Evolutionary conservation across 2,329 filamentous ascomycete genomes (phyloP).

Genomic region (Exophiala sideris): DNA sequence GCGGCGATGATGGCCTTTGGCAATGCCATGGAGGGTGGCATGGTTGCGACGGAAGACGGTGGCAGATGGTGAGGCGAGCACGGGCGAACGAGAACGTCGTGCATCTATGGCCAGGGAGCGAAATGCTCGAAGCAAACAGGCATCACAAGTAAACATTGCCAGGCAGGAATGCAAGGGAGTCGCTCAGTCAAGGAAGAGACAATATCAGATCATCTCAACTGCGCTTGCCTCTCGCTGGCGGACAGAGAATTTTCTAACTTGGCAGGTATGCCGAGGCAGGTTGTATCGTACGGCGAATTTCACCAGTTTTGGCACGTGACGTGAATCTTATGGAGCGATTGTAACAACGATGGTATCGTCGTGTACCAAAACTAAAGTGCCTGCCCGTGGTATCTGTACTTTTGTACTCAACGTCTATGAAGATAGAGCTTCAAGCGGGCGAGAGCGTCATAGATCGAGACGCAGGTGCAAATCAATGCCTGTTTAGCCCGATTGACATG

Average conservation of each 20-base stretch:
- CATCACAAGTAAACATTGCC: constrained; percentile 26
- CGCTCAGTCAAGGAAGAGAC: not conserved
- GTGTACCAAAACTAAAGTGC: no score
- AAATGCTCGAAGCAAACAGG: constrained; percentile 24
- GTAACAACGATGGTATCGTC: not conserved
- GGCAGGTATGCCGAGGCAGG: constrained; percentile 11
- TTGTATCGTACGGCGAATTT: no score
- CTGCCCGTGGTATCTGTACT: no score
- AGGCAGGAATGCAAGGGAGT: constrained; percentile 1
- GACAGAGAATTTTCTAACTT: not conserved
- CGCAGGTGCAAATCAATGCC: no score
- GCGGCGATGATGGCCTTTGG: constrained; percentile 26
- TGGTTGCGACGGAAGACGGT: constrained; percentile 14
- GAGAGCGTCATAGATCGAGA: no score
- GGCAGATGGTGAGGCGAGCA: not conserved
- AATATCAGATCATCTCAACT: not conserved
- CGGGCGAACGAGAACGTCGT: no score
- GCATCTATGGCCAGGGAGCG: not conserved
- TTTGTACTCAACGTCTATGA: no score
- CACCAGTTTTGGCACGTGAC: not conserved
- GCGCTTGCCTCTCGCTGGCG: not conserved
- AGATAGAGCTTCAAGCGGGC: no score
- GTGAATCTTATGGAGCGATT: not conserved
- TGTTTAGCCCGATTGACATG: no score
- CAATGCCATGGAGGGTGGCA: constrained; percentile 22